These are phyloP conservation scores for Lachancea sp. DNA, from an alignment of 805 yeast genomes.

Conservation along the genomic window DNA sequence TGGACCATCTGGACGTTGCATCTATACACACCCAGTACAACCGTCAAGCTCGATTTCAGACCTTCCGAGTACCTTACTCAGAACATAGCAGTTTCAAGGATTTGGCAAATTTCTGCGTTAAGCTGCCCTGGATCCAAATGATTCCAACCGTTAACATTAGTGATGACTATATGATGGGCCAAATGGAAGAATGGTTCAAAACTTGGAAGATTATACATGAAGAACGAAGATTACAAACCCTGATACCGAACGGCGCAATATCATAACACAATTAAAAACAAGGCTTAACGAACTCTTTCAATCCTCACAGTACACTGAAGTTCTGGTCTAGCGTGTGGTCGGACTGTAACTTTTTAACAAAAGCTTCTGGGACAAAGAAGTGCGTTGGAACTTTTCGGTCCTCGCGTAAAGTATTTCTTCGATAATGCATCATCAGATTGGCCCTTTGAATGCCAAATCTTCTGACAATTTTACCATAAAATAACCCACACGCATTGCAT, in stretches of 20 bases:
- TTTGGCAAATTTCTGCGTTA: slow-evolving; percentile 55
- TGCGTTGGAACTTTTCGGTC: slow-evolving; percentile 29
- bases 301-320: slow-evolving; percentile 2
- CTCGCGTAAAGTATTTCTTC: slow-evolving; percentile 22
- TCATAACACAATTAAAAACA: not conserved
- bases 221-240: not conserved
- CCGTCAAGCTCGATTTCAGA: slow-evolving; percentile 34
- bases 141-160: slow-evolving; percentile 71
- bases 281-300: not conserved
- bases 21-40: slow-evolving; percentile 31
- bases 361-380: slow-evolving; percentile 22
- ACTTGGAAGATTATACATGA: slow-evolving; percentile 24
- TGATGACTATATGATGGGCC: slow-evolving; percentile 19
- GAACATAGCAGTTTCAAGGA: slow-evolving; percentile 92
- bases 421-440: slow-evolving; percentile 26
- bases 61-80: slow-evolving; percentile 75
- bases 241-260: not conserved
- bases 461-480: slow-evolving; percentile 54
- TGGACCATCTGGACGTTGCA: slow-evolving; percentile 13
- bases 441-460: slow-evolving; percentile 27
- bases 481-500: slow-evolving; percentile 91
- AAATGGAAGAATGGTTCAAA: slow-evolving; percentile 34
- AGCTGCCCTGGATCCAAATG: slow-evolving; percentile 44
- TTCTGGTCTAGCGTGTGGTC: slow-evolving; percentile 12
- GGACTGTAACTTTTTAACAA: slow-evolving; percentile 16